Evolutionary conservation across 2,329 filamentous ascomycete species (phyloP).

Genomic region (Metarhizium sp.): DNA sequence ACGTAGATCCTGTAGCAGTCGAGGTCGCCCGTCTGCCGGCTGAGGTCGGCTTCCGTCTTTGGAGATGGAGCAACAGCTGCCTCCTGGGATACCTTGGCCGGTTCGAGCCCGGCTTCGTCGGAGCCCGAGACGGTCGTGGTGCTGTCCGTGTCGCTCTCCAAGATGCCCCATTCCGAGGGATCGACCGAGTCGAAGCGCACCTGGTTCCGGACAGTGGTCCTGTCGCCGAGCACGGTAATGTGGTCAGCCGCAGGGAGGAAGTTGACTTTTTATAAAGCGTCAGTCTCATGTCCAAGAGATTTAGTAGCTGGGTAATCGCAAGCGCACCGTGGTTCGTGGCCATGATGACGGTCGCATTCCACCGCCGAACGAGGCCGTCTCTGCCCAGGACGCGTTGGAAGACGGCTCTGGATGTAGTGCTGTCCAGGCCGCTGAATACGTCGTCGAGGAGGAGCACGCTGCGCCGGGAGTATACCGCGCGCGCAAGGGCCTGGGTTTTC

Average conservation of each 20-base stretch:
- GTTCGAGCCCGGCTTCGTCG: not conserved
- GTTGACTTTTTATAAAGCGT: slow-evolving; percentile 10
- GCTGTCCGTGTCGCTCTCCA: slow-evolving; percentile 4
- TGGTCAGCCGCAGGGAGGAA: slow-evolving; percentile 15
- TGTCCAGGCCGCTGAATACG: slow-evolving; percentile 34
- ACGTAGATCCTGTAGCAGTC: slow-evolving; percentile 20
- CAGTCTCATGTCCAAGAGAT: too few relatives aligned
- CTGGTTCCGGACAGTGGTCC: slow-evolving; percentile 14
- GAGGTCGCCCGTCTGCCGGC: slow-evolving; percentile 18
- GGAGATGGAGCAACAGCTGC: not conserved
- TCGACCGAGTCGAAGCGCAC: slow-evolving; percentile 12
- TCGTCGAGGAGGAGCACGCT: slow-evolving; percentile 36
- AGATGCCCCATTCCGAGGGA: slow-evolving; percentile 9
- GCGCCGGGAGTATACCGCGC: slow-evolving; percentile 33
- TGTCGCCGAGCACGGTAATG: slow-evolving; percentile 16
- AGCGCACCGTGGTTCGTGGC: slow-evolving; percentile 23
- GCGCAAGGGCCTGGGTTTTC: slow-evolving; percentile 27
- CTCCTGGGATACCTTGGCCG: not conserved
- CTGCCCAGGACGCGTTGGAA: slow-evolving; percentile 31
- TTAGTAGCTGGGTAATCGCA: slow-evolving; percentile 11
- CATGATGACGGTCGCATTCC: slow-evolving; percentile 30
- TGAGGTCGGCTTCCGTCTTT: slow-evolving; percentile 13
- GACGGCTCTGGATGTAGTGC: slow-evolving; percentile 30
- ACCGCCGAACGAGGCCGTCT: slow-evolving; percentile 29
- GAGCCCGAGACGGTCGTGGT: not conserved